Conservation (phyloP, 371 early-diverging fungal genomes). For the Chytridium lagenaria region DNA sequence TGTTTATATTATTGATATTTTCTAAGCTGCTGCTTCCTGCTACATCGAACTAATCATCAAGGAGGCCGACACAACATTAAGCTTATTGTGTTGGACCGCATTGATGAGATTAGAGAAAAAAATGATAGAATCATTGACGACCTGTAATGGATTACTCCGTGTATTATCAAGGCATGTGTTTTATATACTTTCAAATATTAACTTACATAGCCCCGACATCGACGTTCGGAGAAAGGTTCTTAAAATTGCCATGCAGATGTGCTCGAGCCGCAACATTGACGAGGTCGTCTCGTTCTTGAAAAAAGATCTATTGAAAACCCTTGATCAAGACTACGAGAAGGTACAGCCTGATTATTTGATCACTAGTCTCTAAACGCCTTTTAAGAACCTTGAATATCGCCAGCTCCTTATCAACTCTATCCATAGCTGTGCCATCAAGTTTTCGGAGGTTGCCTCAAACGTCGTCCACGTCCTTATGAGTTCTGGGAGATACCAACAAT, state of each 20-base stretch:
- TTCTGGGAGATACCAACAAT: constrained; percentile 86
- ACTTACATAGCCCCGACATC: constrained; percentile 80
- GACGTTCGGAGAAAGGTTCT: constrained; percentile 93
- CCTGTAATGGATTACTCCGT: constrained; percentile 90
- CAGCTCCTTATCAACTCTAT: constrained; percentile 95
- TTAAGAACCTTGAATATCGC: constrained; percentile 88
- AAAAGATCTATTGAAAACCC: constrained; percentile 90
- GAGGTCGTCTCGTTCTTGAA: constrained; percentile 92
- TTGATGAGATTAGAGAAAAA: constrained; percentile 83
- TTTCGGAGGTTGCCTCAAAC: constrained; percentile 92
- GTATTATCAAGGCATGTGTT: constrained; percentile 75
- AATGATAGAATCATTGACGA: constrained; percentile 88
- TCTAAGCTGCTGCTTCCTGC: constrained; percentile 83
- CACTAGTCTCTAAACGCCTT: not conserved
- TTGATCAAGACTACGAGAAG: constrained; percentile 89
- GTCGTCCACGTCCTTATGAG: constrained; percentile 95
- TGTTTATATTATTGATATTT: not conserved
- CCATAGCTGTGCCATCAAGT: constrained; percentile 92
- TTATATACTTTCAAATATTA: not conserved
- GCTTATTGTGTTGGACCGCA: constrained; percentile 90
- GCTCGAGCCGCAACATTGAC: constrained; percentile 87
- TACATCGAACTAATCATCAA: constrained; percentile 89
- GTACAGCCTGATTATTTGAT: constrained; percentile 42
- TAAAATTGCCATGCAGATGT: constrained; percentile 86
- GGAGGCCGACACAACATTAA: constrained; percentile 97